Base-by-base conservation (phyloP, 176 grass and related monocot genomes). In the Musa schizocarpa region DNA sequence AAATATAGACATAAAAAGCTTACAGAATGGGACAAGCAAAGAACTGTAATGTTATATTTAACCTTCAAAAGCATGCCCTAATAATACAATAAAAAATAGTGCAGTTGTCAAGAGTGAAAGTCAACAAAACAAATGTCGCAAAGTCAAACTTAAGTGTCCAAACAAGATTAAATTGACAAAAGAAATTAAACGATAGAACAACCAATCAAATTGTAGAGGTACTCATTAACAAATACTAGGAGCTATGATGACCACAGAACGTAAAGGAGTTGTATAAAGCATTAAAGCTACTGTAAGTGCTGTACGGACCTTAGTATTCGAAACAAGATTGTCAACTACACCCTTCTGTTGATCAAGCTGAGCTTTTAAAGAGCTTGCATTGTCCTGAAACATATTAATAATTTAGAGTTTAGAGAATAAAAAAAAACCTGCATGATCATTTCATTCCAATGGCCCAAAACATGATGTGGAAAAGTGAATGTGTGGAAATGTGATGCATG, bases 291-390 rank as follows among this genome's bases (percentile, higher is more conserved):
- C 1, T 19, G 54, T 19, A 17, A 74, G 7, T 11, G 52, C 81
- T 43, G 34, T 43, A 52, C 84, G 79, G 65, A 95, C 96, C 88
- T 76, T 74, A 19, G 88, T 99, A 88, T 95, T 99, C 73, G 96
- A 92, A 43, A 99, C 69, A 68, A 99, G 83, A 84, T 92, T 99
- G 11, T 99, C 96, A 74, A 99, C 91, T 8, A 99, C 88, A 74
- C 77, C 13, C 63, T 89, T 99, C 74, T 99, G 96, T 56, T 99
- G 96, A 84, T 99, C 96, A 84, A 99, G 88, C 48, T 99, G 96
- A 6, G 91, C 48, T 76, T 68, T 95, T 50, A 99, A 89, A 10
- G 96, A 89, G 76, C 81, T 94, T n/a, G 96, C 96, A 79, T 92
- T 92, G 50, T 99, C 96, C 96, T 99, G 83, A 83, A 84, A 79